Base-by-base conservation (phyloP, 2,329 filamentous ascomycete species). In the Ophiostoma australiae region DNA sequence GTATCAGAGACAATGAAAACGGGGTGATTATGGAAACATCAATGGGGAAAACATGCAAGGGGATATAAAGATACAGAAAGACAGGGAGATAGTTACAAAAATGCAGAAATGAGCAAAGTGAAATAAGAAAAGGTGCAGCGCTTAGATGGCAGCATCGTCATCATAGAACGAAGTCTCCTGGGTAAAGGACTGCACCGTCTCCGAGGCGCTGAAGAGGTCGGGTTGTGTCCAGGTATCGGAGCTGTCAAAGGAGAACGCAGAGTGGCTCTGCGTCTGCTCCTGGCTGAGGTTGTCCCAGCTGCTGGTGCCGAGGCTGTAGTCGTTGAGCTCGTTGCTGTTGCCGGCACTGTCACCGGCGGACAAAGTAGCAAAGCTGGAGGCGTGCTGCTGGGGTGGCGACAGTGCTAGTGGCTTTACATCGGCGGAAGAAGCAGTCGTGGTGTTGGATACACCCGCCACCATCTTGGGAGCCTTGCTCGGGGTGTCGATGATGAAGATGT, bases 401-500 rank as follows among this genome's bases (percentile, higher is more conserved):
- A 55, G 23, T 6, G 68, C 58, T 1, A 15, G 58, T 13, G 58
- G 58, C 27, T 63, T 63, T 8, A 63, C 13, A 33, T 63, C 58
- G 2, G 15, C 27, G n/a, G 41, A 3, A 20, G 39, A n/a, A 48
- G 8, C 17, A 8, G 7, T 8, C n/a, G 15, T n/a, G 39, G 33
- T 33, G 13, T 3, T 8, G n/a, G n/a, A 6, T 17, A 48, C 31
- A 23, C 39, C 67, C 4, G 66, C 13, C 3, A 68, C 70, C 66
- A 44, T 52, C 70, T 70, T 31, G 35, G 73, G 72, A n/a, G 23
- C 61, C 77, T 81, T 82, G 31, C 78, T 80, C 1, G 80, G 80
- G 1, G 80, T 82, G 33, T 79, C 76, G 33, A 81, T 77, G 71
- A 77, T 74, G 4, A 76, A 78, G 41, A 79, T 77, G 69, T 76